Percentiles rank a stretch among this genome's conserved stretches.
phyloP scores from a whole-genome alignment of 2,329 filamentous ascomycete species.

The Aureobasidium sp. region DNA sequence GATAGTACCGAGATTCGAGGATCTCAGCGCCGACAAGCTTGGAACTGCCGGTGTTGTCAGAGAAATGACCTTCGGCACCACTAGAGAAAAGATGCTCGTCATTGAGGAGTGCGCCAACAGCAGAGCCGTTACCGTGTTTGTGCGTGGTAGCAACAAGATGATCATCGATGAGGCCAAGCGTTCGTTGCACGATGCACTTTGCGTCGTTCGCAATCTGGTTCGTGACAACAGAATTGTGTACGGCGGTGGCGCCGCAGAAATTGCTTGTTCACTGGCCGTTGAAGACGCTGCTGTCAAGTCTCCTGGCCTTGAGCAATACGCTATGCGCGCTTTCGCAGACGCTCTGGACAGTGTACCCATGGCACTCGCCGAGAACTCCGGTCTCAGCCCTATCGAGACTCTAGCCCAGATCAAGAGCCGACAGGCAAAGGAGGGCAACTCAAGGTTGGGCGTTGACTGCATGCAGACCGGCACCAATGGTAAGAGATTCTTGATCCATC shows the following conservation, averaged over 20 bases:
- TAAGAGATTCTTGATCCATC: constrained; percentile 32
- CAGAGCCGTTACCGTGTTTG: constrained; percentile 89
- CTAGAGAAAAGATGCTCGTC: constrained; percentile 97
- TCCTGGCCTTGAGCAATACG: constrained; percentile 95
- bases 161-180: constrained; percentile 99
- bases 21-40: constrained; percentile 83
- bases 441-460: constrained; percentile 87
- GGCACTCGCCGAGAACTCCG: constrained; percentile 95
- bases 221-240: constrained; percentile 96
- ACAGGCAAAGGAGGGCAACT: constrained; percentile 80
- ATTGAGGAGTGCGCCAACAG: constrained; percentile 99
- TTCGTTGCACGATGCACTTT: constrained; percentile 93
- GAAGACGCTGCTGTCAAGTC: constrained; percentile 88
- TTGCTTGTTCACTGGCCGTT: constrained; percentile 92
- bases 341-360: constrained; percentile 90
- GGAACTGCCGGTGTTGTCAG: constrained; percentile 82
- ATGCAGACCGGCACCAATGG: constrained; percentile 90
- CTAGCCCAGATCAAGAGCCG: constrained; percentile 92
- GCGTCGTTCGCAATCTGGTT: constrained; percentile 94
- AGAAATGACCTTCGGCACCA: constrained; percentile 95
- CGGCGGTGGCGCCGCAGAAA: constrained; percentile 91
- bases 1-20: constrained; percentile 95
- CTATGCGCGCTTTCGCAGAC: constrained; percentile 96
- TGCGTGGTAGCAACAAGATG: constrained; percentile 99
- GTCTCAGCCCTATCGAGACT: constrained; percentile 90